Base-by-base conservation (phyloP, 192 early-diverging fungal genomes). In the Umbelopsis vinacea region DNA sequence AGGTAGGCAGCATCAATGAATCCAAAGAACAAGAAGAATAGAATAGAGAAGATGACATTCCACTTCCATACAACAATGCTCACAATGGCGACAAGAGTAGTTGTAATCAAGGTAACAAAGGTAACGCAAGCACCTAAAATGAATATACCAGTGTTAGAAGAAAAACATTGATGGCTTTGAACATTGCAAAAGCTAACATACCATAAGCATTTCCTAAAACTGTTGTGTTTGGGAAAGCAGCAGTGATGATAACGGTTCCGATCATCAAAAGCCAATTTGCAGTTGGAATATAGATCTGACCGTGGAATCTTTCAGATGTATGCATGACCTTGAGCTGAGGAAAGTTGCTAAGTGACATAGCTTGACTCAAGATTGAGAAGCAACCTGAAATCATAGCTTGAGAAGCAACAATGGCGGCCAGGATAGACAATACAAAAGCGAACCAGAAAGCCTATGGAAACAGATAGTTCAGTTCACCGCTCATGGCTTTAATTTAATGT, bases 341-440 rank as follows among this genome's bases (percentile, higher is more conserved):
- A 46, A 88, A 86, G 35, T 75, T 75, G 22, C 79, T 57, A 4
- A 87, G 74, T 11, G 85, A 82, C 69, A 87, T 88, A 12, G 79
- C 80, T 71, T 88, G 87, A 76, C 80, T 73, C 43, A 88, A 74
- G 24, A 88, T 55, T 33, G 81, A 80, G 68, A 87, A 87, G 60
- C 80, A 82, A 12, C 79, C 86, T 29, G 79, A 79, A 47, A 88
- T 87, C 54, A 83, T 79, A 11, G 86, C 83, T 70, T 88, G 87
- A 24, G 86, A 88, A 24, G 86, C 87, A 21, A 88, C 78, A 66
- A 88, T 88, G 9, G 87, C 82, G 1, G 87, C 82, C 11, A 83
- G 33, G 6, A 79, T 87, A 14, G n/a, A 86, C 84, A n/a, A 88
- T 71, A 88, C 72, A 26, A 87, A 68, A 22, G 83, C 73, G 10